Evolutionary conservation across 306 rosid species (phyloP).

Genomic region (Begonia fuchsioides): DNA sequence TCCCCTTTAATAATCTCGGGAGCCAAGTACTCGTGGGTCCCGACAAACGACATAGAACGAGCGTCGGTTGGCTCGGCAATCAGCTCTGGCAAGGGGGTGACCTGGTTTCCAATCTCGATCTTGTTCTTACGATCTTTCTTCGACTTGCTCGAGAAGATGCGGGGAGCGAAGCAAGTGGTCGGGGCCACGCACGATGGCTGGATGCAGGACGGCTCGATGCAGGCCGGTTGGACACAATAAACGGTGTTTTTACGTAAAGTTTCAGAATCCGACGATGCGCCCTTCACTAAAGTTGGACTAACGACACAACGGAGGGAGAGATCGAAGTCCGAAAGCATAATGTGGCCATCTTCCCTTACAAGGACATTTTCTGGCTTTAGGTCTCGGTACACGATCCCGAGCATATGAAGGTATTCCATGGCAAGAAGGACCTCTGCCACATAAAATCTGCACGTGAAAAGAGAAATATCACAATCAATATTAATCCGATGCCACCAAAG

Average conservation of each 20-base stretch:
- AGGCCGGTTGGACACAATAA: slow-evolving; percentile 88
- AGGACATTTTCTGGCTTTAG: slow-evolving; percentile 95
- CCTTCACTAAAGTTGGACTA: slow-evolving; percentile 80
- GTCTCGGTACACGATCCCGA: slow-evolving; percentile 96
- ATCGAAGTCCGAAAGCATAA: slow-evolving; percentile 94
- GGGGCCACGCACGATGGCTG: slow-evolving; percentile 97
- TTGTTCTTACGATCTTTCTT: slow-evolving; percentile 79
- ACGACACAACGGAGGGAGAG: slow-evolving; percentile 89
- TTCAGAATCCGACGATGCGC: slow-evolving; percentile 46
- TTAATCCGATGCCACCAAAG: not conserved
- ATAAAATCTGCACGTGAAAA: slow-evolving; percentile 60
- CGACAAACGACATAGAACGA: slow-evolving; percentile 97
- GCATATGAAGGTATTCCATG: slow-evolving; percentile 94
- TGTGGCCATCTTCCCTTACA: slow-evolving; percentile 93
- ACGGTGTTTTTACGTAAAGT: slow-evolving; percentile 54
- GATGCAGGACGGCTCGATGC: slow-evolving; percentile 95
- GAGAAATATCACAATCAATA: no score
- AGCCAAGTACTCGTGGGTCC: slow-evolving; percentile 92
- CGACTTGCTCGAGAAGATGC: slow-evolving; percentile 80
- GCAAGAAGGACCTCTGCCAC: slow-evolving; percentile 91
- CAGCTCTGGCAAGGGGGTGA: slow-evolving; percentile 84
- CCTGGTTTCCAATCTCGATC: slow-evolving; percentile 79
- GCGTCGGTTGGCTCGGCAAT: slow-evolving; percentile 95
- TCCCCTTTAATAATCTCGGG: slow-evolving; percentile 97
- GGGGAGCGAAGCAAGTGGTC: slow-evolving; percentile 86